Conservation (phyloP, 2,329 filamentous ascomycete species). For the Aspergillus japonicus region DNA sequence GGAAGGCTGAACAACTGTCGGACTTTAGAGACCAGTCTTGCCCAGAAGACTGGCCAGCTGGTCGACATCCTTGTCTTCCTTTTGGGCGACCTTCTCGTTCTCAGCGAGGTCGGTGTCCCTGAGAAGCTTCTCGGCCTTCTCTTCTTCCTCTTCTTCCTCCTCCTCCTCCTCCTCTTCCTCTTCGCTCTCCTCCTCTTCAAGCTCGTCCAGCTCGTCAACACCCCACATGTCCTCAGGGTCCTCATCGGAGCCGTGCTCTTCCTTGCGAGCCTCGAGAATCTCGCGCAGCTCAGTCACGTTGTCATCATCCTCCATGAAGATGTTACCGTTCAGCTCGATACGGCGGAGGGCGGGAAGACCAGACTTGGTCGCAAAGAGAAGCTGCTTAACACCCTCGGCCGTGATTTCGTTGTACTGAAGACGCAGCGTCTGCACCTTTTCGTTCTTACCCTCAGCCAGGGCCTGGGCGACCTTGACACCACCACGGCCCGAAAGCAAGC, state of each 20-base stretch:
- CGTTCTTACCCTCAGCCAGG: constrained; percentile 72
- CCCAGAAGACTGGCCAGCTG: constrained; percentile 71
- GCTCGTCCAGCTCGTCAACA: constrained; percentile 79
- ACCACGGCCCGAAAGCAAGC: constrained; percentile 75
- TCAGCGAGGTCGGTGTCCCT: constrained; percentile 60
- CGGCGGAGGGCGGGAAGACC: constrained; percentile 74
- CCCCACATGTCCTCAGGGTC: constrained; percentile 81
- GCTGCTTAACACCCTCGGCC: constrained; percentile 66
- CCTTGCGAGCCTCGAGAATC: constrained; percentile 74
- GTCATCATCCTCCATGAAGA: constrained; percentile 81
- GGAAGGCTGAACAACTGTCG: background rate
- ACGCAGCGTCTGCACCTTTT: constrained; percentile 74
- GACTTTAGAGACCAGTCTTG: constrained; percentile 57
- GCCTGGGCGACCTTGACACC: constrained; percentile 70
- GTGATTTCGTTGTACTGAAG: constrained; percentile 96
- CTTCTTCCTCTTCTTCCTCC: constrained; percentile 37
- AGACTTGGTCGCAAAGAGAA: constrained; percentile 66
- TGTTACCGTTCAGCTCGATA: constrained; percentile 94
- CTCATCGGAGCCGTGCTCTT: constrained; percentile 59
- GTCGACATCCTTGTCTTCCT: constrained; percentile 77
- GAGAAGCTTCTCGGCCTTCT: constrained; percentile 64
- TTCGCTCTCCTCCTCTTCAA: constrained; percentile 71
- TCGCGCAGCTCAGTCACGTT: constrained; percentile 67
- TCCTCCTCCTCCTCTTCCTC: constrained; percentile 63
- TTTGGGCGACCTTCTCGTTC: constrained; percentile 66